phyloP scores from a whole-genome alignment of 1,139 yeast genomes.

The Starmera stellimalicola region DNA sequence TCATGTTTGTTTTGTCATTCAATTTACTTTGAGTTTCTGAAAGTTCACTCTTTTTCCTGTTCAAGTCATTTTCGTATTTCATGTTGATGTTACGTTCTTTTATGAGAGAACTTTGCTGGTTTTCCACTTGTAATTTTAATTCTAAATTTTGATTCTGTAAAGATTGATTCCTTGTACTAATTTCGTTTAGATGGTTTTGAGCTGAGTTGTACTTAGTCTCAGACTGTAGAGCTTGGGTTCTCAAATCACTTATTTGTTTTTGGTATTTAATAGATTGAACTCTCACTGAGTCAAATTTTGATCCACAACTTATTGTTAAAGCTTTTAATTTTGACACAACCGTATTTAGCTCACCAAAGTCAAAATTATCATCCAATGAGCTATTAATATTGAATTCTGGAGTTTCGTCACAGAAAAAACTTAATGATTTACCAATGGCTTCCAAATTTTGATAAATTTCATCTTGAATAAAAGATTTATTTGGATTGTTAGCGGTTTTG shows the following conservation, averaged over 20 bases:
- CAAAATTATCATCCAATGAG: not conserved
- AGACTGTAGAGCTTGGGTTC: not conserved
- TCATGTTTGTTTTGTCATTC: not conserved
- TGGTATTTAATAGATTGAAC: constrained; percentile 5
- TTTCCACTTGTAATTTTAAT: constrained; percentile 2
- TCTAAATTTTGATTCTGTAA: constrained; percentile 1
- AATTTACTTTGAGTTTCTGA: not conserved
- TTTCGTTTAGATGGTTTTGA: not conserved
- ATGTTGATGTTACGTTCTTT: constrained; percentile 1
- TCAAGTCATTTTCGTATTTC: not conserved
- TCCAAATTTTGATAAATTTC: not conserved
- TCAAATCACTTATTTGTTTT: constrained; percentile 4
- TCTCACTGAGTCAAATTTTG: constrained; percentile 1
- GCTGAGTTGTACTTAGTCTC: not conserved
- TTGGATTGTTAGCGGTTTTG: not conserved
- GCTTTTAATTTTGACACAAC: not conserved
- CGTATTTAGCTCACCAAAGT: not conserved
- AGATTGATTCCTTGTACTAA: not conserved
- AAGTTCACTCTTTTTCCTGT: not conserved
- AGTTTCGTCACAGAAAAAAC: not conserved
- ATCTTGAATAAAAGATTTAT: not conserved
- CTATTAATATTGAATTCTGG: not conserved
- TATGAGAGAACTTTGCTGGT: constrained; percentile 1
- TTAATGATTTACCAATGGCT: constrained; percentile 1
- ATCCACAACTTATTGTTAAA: not conserved